phyloP scores from a whole-genome alignment of 2,329 filamentous ascomycete species.

The Apiospora aurea region DNA sequence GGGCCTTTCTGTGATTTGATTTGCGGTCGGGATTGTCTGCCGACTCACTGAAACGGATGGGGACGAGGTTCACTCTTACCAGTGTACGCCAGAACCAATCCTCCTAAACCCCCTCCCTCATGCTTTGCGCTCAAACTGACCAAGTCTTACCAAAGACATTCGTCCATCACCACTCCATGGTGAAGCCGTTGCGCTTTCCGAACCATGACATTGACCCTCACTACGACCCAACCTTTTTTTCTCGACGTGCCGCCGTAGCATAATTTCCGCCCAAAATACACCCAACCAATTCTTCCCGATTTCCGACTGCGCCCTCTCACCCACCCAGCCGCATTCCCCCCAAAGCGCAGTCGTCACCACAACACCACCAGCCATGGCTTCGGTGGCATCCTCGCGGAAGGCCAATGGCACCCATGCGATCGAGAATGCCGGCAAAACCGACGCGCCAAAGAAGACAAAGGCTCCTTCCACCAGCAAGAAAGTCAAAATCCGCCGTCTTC shows the following conservation, averaged over 20 bases:
- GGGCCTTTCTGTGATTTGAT: neutral
- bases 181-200: slow-evolving; percentile 13
- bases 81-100: slow-evolving; percentile 7
- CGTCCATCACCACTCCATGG: slow-evolving; percentile 6
- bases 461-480: slow-evolving; percentile 72
- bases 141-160: slow-evolving; percentile 4
- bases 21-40: neutral
- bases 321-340: neutral
- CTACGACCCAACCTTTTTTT: neutral
- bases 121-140: neutral
- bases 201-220: slow-evolving; percentile 17
- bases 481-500: slow-evolving; percentile 82
- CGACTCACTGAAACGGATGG: neutral
- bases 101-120: neutral
- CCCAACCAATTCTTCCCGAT: neutral
- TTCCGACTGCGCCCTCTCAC: neutral
- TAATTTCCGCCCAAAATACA: neutral
- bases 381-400: slow-evolving; percentile 22
- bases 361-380: slow-evolving; percentile 8
- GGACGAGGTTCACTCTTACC: neutral
- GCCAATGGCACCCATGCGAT: slow-evolving; percentile 22
- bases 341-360: neutral
- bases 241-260: slow-evolving; percentile 17
- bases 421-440: neutral
- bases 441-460: slow-evolving; percentile 50